These are phyloP conservation scores for Suhomyces wounanorum DNA, from an alignment of 1,139 yeast species.

Conservation along the genomic window DNA sequence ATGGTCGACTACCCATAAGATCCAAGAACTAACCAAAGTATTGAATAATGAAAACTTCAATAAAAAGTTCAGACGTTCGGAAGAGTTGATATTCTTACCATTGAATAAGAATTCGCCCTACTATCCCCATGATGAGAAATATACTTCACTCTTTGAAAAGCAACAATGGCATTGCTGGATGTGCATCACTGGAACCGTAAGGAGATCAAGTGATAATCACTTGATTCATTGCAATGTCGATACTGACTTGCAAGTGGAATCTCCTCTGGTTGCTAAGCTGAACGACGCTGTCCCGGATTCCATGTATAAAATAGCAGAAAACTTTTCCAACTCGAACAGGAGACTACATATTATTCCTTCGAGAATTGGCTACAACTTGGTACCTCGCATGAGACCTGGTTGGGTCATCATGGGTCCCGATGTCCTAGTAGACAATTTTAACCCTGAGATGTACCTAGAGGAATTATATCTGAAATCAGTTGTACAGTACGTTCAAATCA, in stretches of 20 bases:
- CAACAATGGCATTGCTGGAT: conserved; percentile 96
- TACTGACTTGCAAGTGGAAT: conserved; percentile 75
- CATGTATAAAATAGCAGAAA: conserved; percentile 83
- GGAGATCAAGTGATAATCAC: conserved; percentile 81
- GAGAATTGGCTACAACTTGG: conserved; percentile 58
- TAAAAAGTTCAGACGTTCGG: conserved; percentile 82
- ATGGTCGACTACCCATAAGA: conserved; percentile 81
- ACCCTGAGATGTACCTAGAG: conserved; percentile 34
- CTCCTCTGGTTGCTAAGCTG: conserved; percentile 19
- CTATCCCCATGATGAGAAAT: conserved; percentile 48
- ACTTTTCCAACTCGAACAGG: conserved; percentile 78
- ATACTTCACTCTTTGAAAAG: conserved; percentile 33
- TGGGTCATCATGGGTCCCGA: conserved; percentile 94
- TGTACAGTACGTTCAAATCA: conserved; percentile 29
- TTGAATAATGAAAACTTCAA: conserved; percentile 54
- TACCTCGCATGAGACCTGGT: conserved; percentile 76
- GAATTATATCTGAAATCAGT: conserved; percentile 37
- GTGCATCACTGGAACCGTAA: conserved; percentile 93
- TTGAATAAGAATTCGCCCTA: conserved; percentile 60
- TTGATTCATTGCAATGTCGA: conserved; percentile 90
- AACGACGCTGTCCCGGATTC: conserved; percentile 64
- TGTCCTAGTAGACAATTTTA: conserved; percentile 68
- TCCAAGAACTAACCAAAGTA: conserved; percentile 59
- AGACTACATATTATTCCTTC: conserved; percentile 84
- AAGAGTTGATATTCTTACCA: conserved; percentile 75